These are phyloP conservation scores for Xylariaceae sp. DNA, from an alignment of 2,329 filamentous ascomycete species.

Conservation along the genomic window DNA sequence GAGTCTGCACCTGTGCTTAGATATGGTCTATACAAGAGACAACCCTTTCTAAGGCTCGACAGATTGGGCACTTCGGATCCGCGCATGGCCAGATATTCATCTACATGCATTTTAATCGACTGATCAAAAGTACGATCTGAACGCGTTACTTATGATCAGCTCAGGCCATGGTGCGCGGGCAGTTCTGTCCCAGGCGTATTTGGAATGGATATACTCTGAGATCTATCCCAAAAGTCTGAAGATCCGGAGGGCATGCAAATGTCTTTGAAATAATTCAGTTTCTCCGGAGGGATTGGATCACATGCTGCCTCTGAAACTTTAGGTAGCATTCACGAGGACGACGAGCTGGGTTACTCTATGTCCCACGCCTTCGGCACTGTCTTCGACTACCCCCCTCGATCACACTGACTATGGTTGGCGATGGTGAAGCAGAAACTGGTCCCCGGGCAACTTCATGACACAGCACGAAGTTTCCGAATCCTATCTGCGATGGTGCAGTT, in stretches of 20 bases:
- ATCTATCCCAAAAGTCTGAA: conserved; percentile 77
- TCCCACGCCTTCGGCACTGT: conserved; percentile 80
- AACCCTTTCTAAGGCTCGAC: conserved; percentile 76
- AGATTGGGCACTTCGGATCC: conserved; percentile 80
- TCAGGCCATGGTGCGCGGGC: conserved; percentile 80
- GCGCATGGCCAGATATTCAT: conserved; percentile 83
- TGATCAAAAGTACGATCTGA: conserved; percentile 81
- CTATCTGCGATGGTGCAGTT: conserved; percentile 77
- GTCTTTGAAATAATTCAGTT: conserved; percentile 85
- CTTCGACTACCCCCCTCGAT: conserved; percentile 78
- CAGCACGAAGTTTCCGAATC: conserved; percentile 82
- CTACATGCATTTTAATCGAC: conserved; percentile 80
- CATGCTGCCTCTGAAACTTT: conserved; percentile 82
- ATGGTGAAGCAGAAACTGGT: conserved; percentile 82
- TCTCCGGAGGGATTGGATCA: conserved; percentile 78
- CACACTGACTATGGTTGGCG: conserved; percentile 77
- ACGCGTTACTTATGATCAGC: conserved; percentile 75
- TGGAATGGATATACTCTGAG: conserved; percentile 79
- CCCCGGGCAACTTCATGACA: conserved; percentile 82
- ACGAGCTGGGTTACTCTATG: conserved; percentile 81
- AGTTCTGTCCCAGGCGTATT: conserved; percentile 75
- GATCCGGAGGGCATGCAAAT: conserved; percentile 71
- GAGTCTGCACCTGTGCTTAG: conserved; percentile 75
- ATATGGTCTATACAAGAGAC: conserved; percentile 79
- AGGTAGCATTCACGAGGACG: conserved; percentile 78